Conservation (phyloP, 305 asterid species). For the Fraxinus ornus region DNA sequence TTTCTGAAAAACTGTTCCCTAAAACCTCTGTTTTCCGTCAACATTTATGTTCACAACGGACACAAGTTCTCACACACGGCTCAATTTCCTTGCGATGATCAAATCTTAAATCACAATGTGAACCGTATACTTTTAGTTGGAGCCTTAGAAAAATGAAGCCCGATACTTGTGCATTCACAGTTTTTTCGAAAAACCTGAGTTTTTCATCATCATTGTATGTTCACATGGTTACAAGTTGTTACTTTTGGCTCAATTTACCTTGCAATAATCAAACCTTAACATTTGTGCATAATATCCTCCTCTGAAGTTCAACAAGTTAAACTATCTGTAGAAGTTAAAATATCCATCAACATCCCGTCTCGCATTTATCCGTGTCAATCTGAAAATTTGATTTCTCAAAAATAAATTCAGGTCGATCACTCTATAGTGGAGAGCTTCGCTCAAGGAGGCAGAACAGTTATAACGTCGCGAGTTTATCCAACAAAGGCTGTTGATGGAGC, state of each 20-base stretch:
- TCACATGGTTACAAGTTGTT: no score
- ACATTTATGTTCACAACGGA: neutral
- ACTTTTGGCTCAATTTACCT: no score
- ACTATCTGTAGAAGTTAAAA: neutral
- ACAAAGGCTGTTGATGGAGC: slow-evolving; percentile 60
- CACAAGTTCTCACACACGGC: neutral
- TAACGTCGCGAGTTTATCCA: slow-evolving; percentile 82
- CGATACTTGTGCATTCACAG: no score
- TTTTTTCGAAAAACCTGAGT: no score
- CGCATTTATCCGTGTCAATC: no score
- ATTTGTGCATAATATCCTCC: no score
- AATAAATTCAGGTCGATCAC: slow-evolving; percentile 66
- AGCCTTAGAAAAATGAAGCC: no score
- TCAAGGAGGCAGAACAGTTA: slow-evolving; percentile 82
- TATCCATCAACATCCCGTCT: neutral
- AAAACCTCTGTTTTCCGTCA: neutral
- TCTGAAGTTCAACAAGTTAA: neutral
- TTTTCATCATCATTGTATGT: no score
- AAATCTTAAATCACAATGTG: neutral
- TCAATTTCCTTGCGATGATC: neutral
- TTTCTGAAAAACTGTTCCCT: neutral
- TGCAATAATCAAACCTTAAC: no score
- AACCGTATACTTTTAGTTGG: no score
- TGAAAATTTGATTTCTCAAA: neutral
- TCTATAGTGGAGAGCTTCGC: slow-evolving; percentile 91